Conservation (phyloP, 169 alveolate species). For the Plasmodium vivax region DNA sequence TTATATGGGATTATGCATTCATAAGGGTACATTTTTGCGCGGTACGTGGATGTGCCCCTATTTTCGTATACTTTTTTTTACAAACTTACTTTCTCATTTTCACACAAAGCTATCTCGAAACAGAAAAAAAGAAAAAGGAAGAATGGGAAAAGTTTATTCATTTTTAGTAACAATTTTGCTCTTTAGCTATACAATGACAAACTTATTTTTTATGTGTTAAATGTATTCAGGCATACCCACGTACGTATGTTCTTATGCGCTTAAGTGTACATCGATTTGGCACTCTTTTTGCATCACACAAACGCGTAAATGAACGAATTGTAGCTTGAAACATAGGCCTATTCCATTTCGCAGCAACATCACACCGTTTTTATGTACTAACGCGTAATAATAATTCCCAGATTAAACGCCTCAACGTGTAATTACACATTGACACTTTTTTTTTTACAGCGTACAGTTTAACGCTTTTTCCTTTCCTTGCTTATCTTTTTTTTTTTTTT, state of each 20-base stretch:
- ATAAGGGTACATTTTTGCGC: not conserved
- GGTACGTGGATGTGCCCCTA: not conserved
- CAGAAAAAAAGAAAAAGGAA: constrained; percentile 28
- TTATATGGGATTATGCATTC: not conserved
- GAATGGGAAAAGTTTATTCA: constrained; percentile 14
- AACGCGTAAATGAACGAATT: not conserved
- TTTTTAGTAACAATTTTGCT: not conserved
- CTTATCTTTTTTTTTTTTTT: not conserved
- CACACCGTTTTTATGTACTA: not conserved
- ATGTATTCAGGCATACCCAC: not conserved
- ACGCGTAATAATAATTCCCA: not conserved
- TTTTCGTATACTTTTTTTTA: not conserved
- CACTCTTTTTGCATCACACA: not conserved
- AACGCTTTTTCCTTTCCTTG: not conserved
- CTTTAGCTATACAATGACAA: not conserved
- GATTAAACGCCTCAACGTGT: constrained; percentile 12
- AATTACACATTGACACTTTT: constrained; percentile 27
- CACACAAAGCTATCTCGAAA: constrained; percentile 26
- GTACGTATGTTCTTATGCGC: not conserved
- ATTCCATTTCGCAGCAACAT: not conserved
- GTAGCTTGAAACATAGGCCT: not conserved
- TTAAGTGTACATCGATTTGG: not conserved
- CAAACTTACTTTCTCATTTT: constrained; percentile 49
- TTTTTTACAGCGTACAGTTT: not conserved
- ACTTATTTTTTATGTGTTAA: not conserved